phyloP scores from a whole-genome alignment of 2,329 filamentous ascomycete species.

The Neopestalotiopsis sp. region DNA sequence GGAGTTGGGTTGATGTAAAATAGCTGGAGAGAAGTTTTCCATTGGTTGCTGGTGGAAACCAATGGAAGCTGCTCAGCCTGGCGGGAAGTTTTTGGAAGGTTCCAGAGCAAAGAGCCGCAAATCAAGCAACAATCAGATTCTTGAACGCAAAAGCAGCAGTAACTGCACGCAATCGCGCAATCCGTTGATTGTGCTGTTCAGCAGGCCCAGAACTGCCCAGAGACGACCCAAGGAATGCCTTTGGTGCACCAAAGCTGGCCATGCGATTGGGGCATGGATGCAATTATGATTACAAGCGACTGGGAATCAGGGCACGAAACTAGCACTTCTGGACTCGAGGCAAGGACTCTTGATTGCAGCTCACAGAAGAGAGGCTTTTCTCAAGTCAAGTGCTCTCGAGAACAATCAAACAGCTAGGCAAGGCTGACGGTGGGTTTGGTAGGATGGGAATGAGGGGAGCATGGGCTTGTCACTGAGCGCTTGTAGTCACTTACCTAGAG shows the following conservation, averaged over 20 bases:
- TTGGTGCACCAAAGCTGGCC: too few species aligned
- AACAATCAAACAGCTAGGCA: background rate
- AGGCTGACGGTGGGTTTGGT: conserved; percentile 17
- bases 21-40: background rate
- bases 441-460: background rate
- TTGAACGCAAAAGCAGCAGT: background rate
- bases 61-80: background rate
- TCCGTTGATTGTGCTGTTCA: too few species aligned
- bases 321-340: background rate
- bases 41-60: background rate
- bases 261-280: background rate
- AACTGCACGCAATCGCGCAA: background rate
- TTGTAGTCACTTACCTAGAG: conserved; percentile 18
- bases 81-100: conserved; percentile 4
- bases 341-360: background rate
- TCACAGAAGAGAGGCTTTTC: background rate
- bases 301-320: background rate
- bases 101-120: background rate
- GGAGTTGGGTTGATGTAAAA: background rate
- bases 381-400: background rate
- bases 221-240: too few species aligned
- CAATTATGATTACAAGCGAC: background rate
- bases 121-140: background rate
- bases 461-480: background rate
- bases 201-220: too few species aligned